Evolutionary conservation across 2,329 filamentous ascomycete genomes (phyloP).

Genomic region (Reticulascus tulasneorum): DNA sequence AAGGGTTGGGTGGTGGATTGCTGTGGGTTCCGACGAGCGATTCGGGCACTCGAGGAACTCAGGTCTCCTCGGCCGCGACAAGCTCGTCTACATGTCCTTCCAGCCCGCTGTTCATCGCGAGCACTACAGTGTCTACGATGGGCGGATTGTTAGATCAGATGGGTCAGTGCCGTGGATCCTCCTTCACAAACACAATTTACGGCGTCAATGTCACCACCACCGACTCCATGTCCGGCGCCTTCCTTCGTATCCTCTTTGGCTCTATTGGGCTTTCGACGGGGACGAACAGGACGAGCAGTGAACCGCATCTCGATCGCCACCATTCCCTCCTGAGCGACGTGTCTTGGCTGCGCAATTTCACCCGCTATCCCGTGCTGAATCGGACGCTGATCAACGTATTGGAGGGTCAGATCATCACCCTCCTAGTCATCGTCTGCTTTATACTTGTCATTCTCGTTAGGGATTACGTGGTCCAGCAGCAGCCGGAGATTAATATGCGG

Average conservation of each 20-base stretch:
- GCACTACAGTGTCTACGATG: conserved; percentile 21
- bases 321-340: conserved; percentile 55
- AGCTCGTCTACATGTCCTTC: conserved; percentile 27
- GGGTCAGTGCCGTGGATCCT: conserved; percentile 20
- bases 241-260: conserved; percentile 25
- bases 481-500: conserved; percentile 84
- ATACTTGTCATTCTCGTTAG: conserved; percentile 95
- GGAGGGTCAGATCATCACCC: conserved; percentile 90
- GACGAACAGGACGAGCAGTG: conserved; percentile 5
- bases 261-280: conserved; percentile 10
- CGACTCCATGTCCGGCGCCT: conserved; percentile 27
- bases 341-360: conserved; percentile 55
- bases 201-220: conserved; percentile 26
- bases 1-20: conserved; percentile 45
- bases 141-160: conserved; percentile 30
- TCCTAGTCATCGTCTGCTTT: conserved; percentile 87
- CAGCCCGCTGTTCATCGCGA: conserved; percentile 28
- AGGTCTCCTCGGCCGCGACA: conserved; percentile 15
- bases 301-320: conserved; percentile 17
- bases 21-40: conserved; percentile 13
- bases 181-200: conserved; percentile 21
- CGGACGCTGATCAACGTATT: conserved; percentile 75
- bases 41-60: conserved; percentile 8
- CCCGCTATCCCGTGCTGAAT: conserved; percentile 69
- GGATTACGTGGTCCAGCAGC: conserved; percentile 97